These are phyloP conservation scores for Keqinozyma sinolaborantium DNA, from an alignment of 1,139 yeast genomes.

Conservation along the genomic window DNA sequence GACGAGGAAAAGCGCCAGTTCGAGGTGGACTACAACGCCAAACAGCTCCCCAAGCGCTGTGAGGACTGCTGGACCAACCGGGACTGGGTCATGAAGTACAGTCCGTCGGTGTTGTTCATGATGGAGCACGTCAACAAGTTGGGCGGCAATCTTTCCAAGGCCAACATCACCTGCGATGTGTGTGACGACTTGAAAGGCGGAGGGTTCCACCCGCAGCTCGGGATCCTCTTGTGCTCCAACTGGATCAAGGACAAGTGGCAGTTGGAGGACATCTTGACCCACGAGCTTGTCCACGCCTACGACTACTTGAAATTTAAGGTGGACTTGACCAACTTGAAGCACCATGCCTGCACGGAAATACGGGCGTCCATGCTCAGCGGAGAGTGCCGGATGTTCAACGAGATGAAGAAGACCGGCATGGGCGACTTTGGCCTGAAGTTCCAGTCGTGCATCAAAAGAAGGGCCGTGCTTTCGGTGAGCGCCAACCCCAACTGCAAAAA, in stretches of 20 bases:
- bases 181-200: slow-evolving; percentile 90
- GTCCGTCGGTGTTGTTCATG: slow-evolving; percentile 89
- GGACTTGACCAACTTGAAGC: slow-evolving; percentile 77
- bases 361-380: slow-evolving; percentile 93
- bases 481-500: slow-evolving; percentile 82
- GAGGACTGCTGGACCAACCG: slow-evolving; percentile 65
- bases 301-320: slow-evolving; percentile 87
- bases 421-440: slow-evolving; percentile 74
- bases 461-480: slow-evolving; percentile 80
- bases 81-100: slow-evolving; percentile 74
- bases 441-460: slow-evolving; percentile 83
- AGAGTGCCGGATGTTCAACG: slow-evolving; percentile 89
- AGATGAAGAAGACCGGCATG: slow-evolving; percentile 64
- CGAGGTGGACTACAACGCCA: slow-evolving; percentile 52
- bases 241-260: slow-evolving; percentile 76
- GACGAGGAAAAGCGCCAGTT: slow-evolving; percentile 52
- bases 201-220: slow-evolving; percentile 89
- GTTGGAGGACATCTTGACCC: slow-evolving; percentile 86
- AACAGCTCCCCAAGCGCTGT: slow-evolving; percentile 53
- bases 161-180: slow-evolving; percentile 71
- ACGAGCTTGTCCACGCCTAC: slow-evolving; percentile 90
- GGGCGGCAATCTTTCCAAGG: slow-evolving; percentile 45
- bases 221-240: slow-evolving; percentile 85
- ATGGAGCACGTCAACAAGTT: slow-evolving; percentile 73
- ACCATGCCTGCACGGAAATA: slow-evolving; percentile 96